Evolutionary conservation across 1,139 yeast species (phyloP).

Genomic region (Meyerozyma carpophila): DNA sequence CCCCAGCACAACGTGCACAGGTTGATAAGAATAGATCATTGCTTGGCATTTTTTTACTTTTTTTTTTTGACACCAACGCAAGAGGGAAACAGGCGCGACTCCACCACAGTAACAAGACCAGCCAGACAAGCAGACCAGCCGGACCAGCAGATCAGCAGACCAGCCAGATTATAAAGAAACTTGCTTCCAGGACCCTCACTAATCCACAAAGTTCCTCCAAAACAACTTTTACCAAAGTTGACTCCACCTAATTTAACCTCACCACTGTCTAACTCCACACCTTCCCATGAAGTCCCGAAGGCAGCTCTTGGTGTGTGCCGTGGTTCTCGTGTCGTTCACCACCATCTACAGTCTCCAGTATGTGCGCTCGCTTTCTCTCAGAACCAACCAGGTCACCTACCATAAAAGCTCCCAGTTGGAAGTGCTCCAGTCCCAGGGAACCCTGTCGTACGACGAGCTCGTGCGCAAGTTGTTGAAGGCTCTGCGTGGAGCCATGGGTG

Average conservation of each 20-base stretch:
- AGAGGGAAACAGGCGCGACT: too few relatives aligned
- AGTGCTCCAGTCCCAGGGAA: not conserved
- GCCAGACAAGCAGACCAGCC: too few relatives aligned
- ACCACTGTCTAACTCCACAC: too few relatives aligned
- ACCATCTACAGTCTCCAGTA: conserved; percentile 1
- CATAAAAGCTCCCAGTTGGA: not conserved
- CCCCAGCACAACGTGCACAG: not conserved
- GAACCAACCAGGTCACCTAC: not conserved
- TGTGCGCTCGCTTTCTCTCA: not conserved
- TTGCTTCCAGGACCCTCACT: too few relatives aligned
- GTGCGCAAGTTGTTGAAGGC: not conserved
- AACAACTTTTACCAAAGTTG: too few relatives aligned
- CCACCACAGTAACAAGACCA: too few relatives aligned
- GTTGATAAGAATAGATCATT: not conserved
- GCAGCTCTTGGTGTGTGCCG: not conserved
- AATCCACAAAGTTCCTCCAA: too few relatives aligned
- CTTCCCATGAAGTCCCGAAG: not conserved
- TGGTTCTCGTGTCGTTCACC: not conserved
- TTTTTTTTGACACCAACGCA: not conserved
- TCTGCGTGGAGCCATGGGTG: not conserved
- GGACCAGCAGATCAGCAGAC: too few relatives aligned
- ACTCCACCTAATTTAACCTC: too few relatives aligned
- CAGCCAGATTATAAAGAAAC: too few relatives aligned
- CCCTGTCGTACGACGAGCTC: not conserved
- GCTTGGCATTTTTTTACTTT: not conserved